Percentiles rank a stretch among this genome's conserved stretches.
phyloP scores from a whole-genome alignment of 371 early-diverging fungal genomes.

The Haplosporangium sp. region DNA sequence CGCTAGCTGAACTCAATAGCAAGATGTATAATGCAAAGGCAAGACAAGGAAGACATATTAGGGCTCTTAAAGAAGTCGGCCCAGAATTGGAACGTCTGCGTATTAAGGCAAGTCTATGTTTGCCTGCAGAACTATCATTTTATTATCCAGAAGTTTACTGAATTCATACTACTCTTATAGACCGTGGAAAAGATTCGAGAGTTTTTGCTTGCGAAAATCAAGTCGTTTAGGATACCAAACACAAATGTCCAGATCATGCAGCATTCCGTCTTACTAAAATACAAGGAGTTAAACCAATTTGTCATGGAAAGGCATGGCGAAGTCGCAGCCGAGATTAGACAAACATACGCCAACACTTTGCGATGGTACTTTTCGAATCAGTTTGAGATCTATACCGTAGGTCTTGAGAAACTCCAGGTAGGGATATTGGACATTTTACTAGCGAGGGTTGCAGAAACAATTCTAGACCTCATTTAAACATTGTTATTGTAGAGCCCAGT shows the following conservation, averaged over 20 bases:
- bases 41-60: constrained; percentile 74
- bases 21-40: constrained; percentile 87
- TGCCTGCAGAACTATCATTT: too few relatives aligned
- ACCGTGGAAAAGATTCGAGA: constrained; percentile 86
- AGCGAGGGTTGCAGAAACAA: background rate
- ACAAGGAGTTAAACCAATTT: constrained; percentile 89
- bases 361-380: constrained; percentile 87
- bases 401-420: constrained; percentile 81
- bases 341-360: constrained; percentile 85
- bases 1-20: constrained; percentile 82
- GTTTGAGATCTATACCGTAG: constrained; percentile 88
- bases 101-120: constrained; percentile 62
- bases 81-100: constrained; percentile 92
- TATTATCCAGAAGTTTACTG: background rate
- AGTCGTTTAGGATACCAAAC: constrained; percentile 85
- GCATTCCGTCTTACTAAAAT: constrained; percentile 88
- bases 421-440: background rate
- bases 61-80: constrained; percentile 83
- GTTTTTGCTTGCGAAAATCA: constrained; percentile 86
- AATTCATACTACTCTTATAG: constrained; percentile 8
- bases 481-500: constrained; percentile 62
- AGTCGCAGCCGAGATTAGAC: constrained; percentile 87
- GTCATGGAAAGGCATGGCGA: constrained; percentile 89
- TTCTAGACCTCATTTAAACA: background rate
- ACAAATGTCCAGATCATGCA: constrained; percentile 94